Evolutionary conservation across 768 basidiomycete species (phyloP), one percentile per base, ranked within the genome.

Genomic region (Daedaleopsis nitida): DNA sequence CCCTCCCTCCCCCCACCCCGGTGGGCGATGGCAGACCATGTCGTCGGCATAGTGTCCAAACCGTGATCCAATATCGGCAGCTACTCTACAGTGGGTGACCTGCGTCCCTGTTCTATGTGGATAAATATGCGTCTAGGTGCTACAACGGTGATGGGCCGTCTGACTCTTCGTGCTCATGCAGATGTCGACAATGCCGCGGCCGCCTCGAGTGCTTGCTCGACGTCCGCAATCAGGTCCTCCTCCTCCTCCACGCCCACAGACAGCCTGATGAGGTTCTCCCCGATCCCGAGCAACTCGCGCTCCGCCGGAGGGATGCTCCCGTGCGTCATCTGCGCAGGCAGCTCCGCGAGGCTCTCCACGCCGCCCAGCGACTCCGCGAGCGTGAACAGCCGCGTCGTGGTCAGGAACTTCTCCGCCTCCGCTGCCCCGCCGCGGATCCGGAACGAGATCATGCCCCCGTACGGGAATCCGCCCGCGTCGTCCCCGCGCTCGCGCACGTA

Each of bases 311-410:
- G 88, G 51, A 93, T 85, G 52, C 83, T 83, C 1, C 84, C 87
- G 72, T 97, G 96, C 9, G 94, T 96, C 95, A 97, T 97, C 74
- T 80, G 78, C 47, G 87, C 86, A 0, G 95, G 96, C 48, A 91
- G 81, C 73, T 98, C 95, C 0, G 91, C 91, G 37, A 98, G 75
- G 72, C 87, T 89, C 81, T 98, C 96, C 6, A 97, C 92, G 0
- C 95, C 96, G 1, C 96, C 96, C 5, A 98, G 75, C 24, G 85
- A 87, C 81, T 96, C 95, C 0, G 95, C 96, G 13, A 98, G 79
- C 24, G 87, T 81, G 69, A 95, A 94, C 37, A 96, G 70, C 27
- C 83, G 73, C 5, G 86, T 80, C 0, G 82, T 72, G 0, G 83
- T 84, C 58, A 96, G 71, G 77, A 97, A 95, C 60, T 68, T 77